These are phyloP conservation scores for Phoenix dactylifera DNA, from an alignment of 176 grass and related monocot genomes.

Conservation along the genomic window DNA sequence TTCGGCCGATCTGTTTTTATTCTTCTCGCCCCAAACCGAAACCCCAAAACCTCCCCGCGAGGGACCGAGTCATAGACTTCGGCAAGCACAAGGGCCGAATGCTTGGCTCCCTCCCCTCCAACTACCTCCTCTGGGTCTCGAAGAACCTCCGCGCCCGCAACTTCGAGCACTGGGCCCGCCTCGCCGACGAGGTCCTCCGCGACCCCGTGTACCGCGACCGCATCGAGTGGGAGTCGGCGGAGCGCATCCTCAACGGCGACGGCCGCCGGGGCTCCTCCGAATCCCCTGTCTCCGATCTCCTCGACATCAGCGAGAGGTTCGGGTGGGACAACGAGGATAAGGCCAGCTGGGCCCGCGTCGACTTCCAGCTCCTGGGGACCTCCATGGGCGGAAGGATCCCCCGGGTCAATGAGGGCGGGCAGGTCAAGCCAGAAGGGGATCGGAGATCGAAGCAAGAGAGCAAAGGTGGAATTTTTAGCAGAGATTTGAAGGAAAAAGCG, in stretches of 20 bases:
- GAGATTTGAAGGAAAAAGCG: background rate
- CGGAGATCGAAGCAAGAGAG: background rate
- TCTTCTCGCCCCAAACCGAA: too few relatives aligned
- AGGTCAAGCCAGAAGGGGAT: background rate
- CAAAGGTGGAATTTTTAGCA: background rate
- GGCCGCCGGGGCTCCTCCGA: background rate
- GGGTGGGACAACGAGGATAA: conserved; percentile 60
- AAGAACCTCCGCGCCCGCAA: conserved; percentile 47
- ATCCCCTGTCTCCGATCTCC: conserved; percentile 25
- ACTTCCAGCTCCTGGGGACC: conserved; percentile 47
- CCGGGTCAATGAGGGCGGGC: conserved; percentile 8
- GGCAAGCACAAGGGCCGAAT: conserved; percentile 47
- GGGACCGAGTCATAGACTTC: conserved; percentile 48
- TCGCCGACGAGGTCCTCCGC: conserved; percentile 37
- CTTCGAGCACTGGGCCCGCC: conserved; percentile 23
- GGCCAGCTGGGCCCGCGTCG: conserved; percentile 25
- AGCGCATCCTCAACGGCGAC: conserved; percentile 47
- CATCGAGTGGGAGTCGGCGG: conserved; percentile 55
- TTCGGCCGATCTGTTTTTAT: too few relatives aligned
- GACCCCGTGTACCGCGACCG: conserved; percentile 45
- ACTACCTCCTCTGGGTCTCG: conserved; percentile 44
- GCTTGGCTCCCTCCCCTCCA: conserved; percentile 51
- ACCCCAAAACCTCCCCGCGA: conserved; percentile 10
- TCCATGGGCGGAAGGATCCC: conserved; percentile 55
- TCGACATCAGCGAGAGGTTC: conserved; percentile 47